Evolutionary conservation across 176 grass and related monocot species (phyloP), one percentile per base, ranked within the genome.

Genomic region (Rhipidocladum racemiflorum): DNA sequence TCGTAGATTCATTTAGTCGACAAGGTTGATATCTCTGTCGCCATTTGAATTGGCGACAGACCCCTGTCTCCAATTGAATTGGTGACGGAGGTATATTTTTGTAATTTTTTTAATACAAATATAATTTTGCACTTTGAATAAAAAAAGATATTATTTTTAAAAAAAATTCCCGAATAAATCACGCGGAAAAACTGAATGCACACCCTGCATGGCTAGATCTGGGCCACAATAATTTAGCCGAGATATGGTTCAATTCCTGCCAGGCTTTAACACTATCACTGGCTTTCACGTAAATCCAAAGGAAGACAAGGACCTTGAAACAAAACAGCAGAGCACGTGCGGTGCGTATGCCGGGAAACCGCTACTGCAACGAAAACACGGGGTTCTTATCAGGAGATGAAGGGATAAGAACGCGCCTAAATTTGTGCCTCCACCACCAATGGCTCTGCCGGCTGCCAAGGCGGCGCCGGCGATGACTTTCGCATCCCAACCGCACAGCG

Each of bases 321-420:
- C 10, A 15, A 25, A 49, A 65, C 1, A 30, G 9, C 60, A 64
- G 15, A 34, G 29, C 29, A 35, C 6, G 29, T 34, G 61, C 27
- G 29, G 61, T 35, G 29, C 61, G n/a, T 38, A 21, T 7, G 27
- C 48, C 2, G 20, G 8, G 6, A 30, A 23, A 4, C 17, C 5
- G 43, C 44, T 15, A 40, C 64, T 0, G 16, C 32, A 39, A 18
- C 30, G 15, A 30, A 36, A 29, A 57, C 21, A 9, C 3, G 32
- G 40, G 17, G 14, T 21, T 84, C 74, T 68, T 87, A 84, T 90
- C 75, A 64, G 29, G 43, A 83, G 76, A 80, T 17, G 81, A 56
- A 73, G 65, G 89, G 85, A 85, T 59, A 16, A 28, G 32, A 87
- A 28, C 61, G 27, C 70, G 28, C 6, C 70, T 21, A 18, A 39